Evolutionary conservation across 2,329 filamentous ascomycete species (phyloP).

Genomic region (Didymella exigua): DNA sequence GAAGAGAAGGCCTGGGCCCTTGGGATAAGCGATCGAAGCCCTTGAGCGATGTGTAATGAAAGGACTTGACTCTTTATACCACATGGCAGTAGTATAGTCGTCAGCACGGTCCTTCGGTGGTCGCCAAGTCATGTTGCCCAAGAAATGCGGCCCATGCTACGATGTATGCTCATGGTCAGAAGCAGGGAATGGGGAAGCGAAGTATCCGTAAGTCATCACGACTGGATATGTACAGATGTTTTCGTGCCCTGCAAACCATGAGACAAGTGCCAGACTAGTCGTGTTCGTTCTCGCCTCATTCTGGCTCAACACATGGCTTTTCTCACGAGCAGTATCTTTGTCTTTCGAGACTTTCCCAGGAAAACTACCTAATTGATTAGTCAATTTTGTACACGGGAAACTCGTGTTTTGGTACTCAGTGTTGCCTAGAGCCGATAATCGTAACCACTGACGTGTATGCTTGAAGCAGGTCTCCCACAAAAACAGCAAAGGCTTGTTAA

Average conservation of each 20-base stretch:
- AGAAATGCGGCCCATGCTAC: conserved; percentile 1
- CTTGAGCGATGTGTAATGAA: background rate
- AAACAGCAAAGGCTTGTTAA: too few species aligned
- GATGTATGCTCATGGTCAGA: background rate
- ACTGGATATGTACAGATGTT: background rate
- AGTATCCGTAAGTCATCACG: background rate
- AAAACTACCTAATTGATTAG: too few species aligned
- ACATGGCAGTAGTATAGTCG: background rate
- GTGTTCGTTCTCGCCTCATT: too few species aligned
- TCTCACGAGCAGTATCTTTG: background rate
- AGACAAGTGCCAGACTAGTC: background rate
- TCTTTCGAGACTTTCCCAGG: too few species aligned
- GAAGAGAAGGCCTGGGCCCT: background rate
- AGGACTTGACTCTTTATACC: background rate
- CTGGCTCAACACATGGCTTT: background rate
- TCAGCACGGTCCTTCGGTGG: background rate
- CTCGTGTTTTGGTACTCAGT: too few species aligned
- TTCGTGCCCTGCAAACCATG: background rate
- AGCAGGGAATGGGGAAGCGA: background rate
- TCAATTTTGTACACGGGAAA: too few species aligned
- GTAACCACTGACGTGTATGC: background rate
- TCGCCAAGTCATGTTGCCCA: conserved; percentile 6
- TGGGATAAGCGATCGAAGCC: background rate
- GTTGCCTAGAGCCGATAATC: background rate
- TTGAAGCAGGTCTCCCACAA: background rate